Evolutionary conservation across 768 basidiomycete genomes (phyloP).

Genomic region (Psilocybe sp.): DNA sequence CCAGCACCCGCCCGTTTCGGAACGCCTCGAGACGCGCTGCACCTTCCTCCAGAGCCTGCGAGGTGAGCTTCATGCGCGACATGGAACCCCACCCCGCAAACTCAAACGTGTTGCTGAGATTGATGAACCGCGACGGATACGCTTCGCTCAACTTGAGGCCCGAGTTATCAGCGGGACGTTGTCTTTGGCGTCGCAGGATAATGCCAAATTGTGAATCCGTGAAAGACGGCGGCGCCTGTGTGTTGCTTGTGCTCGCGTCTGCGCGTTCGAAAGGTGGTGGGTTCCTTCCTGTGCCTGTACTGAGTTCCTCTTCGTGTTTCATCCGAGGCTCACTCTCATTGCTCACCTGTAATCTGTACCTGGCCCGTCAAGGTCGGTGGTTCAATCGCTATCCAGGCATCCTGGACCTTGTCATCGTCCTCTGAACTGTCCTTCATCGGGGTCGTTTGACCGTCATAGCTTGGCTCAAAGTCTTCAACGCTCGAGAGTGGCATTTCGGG

Average conservation of each 20-base stretch:
- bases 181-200: conserved; percentile 58
- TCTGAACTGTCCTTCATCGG: background rate
- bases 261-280: no score
- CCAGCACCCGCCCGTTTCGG: conserved; percentile 42
- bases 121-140: conserved; percentile 58
- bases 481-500: no score
- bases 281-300: no score
- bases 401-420: background rate
- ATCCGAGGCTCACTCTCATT: background rate
- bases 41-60: conserved; percentile 37
- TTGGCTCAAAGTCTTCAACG: no score
- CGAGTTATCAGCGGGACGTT: conserved; percentile 42
- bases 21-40: conserved; percentile 25
- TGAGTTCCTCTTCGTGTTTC: no score
- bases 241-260: no score
- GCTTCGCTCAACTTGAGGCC: conserved; percentile 33
- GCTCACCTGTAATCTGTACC: conserved; percentile 1
- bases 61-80: conserved; percentile 40
- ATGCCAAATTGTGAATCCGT: conserved; percentile 49
- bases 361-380: conserved; percentile 2
- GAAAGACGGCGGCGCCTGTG: conserved; percentile 38
- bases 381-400: conserved; percentile 10
- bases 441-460: no score
- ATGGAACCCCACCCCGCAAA: conserved; percentile 73
- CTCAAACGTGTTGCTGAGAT: conserved; percentile 62